phyloP scores from a whole-genome alignment of 805 yeast species.

The Candida awuae region DNA sequence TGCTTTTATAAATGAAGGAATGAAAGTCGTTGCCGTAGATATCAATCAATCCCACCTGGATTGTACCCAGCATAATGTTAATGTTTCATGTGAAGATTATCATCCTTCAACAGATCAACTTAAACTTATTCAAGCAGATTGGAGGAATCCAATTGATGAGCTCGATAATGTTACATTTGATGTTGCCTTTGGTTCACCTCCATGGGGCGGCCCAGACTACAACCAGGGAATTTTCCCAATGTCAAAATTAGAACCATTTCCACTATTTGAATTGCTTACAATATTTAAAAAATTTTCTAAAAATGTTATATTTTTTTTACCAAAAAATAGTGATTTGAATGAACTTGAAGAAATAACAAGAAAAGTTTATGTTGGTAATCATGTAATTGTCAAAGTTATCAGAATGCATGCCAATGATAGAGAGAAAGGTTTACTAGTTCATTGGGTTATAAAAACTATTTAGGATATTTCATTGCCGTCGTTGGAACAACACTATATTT shows the following conservation, averaged over 20 bases:
- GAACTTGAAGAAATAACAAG: slow-evolving; percentile 43
- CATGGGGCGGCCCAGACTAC: slow-evolving; percentile 80
- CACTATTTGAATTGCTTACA: slow-evolving; percentile 34
- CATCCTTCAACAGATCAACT: not conserved
- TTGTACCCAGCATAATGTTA: slow-evolving; percentile 9
- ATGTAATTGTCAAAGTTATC: not conserved
- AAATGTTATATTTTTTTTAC: slow-evolving; percentile 53
- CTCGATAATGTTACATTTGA: slow-evolving; percentile 30
- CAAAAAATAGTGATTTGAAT: slow-evolving; percentile 45
- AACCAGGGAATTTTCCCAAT: slow-evolving; percentile 37
- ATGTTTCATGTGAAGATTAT: not conserved
- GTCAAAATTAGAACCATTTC: slow-evolving; percentile 37
- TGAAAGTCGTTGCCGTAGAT: slow-evolving; percentile 10
- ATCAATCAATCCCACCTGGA: slow-evolving; percentile 11
- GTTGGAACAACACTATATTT: slow-evolving; percentile 72
- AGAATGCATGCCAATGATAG: not conserved
- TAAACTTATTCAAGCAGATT: not conserved
- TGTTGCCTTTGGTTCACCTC: slow-evolving; percentile 65
- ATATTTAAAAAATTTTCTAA: slow-evolving; percentile 34
- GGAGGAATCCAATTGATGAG: not conserved
- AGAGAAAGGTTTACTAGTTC: slow-evolving; percentile 1
- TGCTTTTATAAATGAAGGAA: slow-evolving; percentile 38
- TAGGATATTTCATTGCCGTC: no score
- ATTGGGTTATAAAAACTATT: not conserved
- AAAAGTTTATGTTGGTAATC: slow-evolving; percentile 29